Conservation (phyloP, 805 yeast genomes). For the Teunomyces cretensis region DNA sequence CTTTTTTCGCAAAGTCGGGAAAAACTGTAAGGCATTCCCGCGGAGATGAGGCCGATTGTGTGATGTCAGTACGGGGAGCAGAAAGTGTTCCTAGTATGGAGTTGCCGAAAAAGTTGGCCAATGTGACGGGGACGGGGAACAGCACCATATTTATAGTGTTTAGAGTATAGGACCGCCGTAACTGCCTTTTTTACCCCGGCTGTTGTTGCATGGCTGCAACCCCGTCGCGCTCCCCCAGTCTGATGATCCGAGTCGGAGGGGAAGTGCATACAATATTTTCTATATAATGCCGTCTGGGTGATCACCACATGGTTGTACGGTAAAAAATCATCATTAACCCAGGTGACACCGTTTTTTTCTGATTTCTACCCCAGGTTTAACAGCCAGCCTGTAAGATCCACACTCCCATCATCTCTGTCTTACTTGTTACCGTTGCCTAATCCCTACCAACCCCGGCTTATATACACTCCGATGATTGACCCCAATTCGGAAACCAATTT, state of each 20-base stretch:
- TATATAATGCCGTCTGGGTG: background rate
- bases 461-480: constrained; percentile 3
- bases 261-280: background rate
- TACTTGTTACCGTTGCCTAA: background rate
- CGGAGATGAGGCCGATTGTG: background rate
- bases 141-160: too few species aligned
- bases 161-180: too few species aligned
- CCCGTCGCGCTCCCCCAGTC: background rate
- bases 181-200: too few species aligned
- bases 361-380: background rate
- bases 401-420: background rate
- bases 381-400: background rate
- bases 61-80: background rate
- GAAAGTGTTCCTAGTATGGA: too few species aligned
- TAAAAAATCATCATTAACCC: background rate
- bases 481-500: constrained; percentile 3
- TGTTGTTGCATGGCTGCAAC: background rate
- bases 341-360: background rate
- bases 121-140: too few species aligned
- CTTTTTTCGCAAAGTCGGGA: background rate
- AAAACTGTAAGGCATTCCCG: background rate
- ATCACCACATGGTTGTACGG: too few species aligned
- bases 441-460: background rate
- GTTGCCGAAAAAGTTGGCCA: too few species aligned
- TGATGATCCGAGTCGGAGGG: background rate